Evolutionary conservation across 257 asterid species (phyloP), one percentile per base, ranked within the genome.

Genomic region (Solanum medicagineum): DNA sequence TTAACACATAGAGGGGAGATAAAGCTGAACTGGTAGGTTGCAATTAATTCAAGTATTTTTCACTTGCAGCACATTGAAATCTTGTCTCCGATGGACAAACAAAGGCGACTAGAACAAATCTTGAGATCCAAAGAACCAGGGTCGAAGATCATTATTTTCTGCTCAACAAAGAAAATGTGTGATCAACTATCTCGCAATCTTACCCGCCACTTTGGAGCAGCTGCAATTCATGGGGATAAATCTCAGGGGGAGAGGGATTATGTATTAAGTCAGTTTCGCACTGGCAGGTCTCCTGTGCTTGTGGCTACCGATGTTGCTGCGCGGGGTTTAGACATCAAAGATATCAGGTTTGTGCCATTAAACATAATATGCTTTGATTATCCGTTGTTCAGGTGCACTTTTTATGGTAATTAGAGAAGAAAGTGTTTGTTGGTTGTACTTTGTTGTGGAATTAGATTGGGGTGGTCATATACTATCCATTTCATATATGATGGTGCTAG

Each of bases 291-390:
- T 42, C 84, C 83, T 2, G 83, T 71, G 49, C 87, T 85, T 74
- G 87, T 85, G 70, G 87, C 87, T 62, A 85, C 87, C n/a, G 87
- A 85, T 62, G 83, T 85, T 77, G 87, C 87, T 62, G 87, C 87
- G 2, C 87, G 87, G 29, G 87, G 87, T 32, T 57, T 85, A 74
- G 87, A 85, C 62, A 60, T 85, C 63, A 77, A 85, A 84, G 86
- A 84, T 84, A 84, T 84, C 86, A 84, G 86, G 86, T 84, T 84
- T 44, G 81, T 69, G 20, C 51, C 22, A 26, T 53, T 16, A 53
- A 14, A 53, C 63, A 77, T 77, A 24, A 16, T 75, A 16, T 69
- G 51, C 26, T 53, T 74, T 75, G 44, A 53, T 75, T 53, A 77
- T 51, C 26, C 65, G 53, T 77, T 49, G 82, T 53, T 75, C 81